Evolutionary conservation across 2,329 filamentous ascomycete species (phyloP), one percentile per base, ranked within the genome.

Genomic region (Nemania diffusa): DNA sequence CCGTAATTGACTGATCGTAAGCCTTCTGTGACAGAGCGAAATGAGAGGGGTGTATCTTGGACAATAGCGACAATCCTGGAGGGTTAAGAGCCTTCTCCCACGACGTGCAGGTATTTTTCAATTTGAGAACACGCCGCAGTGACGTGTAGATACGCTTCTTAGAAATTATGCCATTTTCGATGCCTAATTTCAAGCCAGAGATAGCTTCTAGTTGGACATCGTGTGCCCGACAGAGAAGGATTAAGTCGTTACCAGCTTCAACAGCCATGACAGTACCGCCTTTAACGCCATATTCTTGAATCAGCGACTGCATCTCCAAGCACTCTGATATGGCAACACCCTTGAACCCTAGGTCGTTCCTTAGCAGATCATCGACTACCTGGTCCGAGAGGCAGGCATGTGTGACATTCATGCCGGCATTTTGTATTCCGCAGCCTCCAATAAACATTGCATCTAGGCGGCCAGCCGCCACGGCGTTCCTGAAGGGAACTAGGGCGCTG

Each of bases 181-280:
- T 88, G 0, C 94, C 94, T 9, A 97, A 84, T 76, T 96, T 97
- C 55, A 98, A 84, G 0, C 94, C 95, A 40, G 91, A 92, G 75
- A 99, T 92, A 7, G 94, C 95, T 79, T 98, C 95, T 71, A 96
- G 88, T 78, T 98, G 94, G 22, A 95, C 91, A 42, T 92, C 90
- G 73, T 94, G 97, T 5, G 93, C 94, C 51, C 94, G 90, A 74
- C 94, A 98, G 1, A 97, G 87, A 5, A 97, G 86, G 5, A 97
- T 89, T 60, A 98, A 83, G 78, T 99, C 96, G 77, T 96, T 98
- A 15, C 96, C 96, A 34, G 96, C 95, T 78, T 97, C 96, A 57
- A 97, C 92, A 3, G 96, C 96, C 94, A 97, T 97, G 73, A 98
- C 93, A 0, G 95, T 97, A 13, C 96, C 96, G 46, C 96, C 95